phyloP scores from a whole-genome alignment of 495 filamentous ascomycete species.

The Achaetomiella virescens region DNA sequence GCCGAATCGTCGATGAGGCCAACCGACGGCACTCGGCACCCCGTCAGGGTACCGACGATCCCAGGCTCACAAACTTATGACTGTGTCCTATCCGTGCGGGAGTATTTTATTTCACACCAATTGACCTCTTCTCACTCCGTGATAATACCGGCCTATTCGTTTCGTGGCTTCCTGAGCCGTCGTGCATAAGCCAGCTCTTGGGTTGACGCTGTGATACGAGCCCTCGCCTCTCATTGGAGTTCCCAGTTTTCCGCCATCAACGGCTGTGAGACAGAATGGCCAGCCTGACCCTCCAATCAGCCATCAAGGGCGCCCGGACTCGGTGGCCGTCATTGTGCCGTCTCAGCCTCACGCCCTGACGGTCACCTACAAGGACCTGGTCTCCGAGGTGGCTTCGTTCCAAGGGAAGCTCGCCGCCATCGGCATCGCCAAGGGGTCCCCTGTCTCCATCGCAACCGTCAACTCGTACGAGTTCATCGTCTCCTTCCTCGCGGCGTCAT shows the following conservation, averaged over 20 bases:
- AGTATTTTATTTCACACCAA: background rate
- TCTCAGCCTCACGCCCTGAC: slow-evolving; percentile 49
- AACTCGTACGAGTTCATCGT: slow-evolving; percentile 81
- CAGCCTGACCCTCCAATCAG: slow-evolving; percentile 35
- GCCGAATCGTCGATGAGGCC: background rate
- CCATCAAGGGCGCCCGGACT: slow-evolving; percentile 35
- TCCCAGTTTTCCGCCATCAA: background rate
- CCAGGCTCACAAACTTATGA: background rate
- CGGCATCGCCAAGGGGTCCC: slow-evolving; percentile 55
- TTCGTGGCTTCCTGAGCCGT: background rate
- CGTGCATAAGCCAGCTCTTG: background rate
- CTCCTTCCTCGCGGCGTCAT: slow-evolving; percentile 68
- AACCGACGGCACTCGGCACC: background rate
- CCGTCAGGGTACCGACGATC: background rate
- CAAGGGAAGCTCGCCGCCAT: slow-evolving; percentile 66
- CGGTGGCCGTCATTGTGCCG: slow-evolving; percentile 63
- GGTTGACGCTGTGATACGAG: slow-evolving; percentile 10
- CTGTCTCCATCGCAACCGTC: slow-evolving; percentile 69
- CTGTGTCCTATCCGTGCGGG: background rate
- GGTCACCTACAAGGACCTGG: slow-evolving; percentile 58
- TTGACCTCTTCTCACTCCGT: background rate
- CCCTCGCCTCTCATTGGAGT: background rate
- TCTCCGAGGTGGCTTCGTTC: slow-evolving; percentile 55
- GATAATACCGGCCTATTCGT: background rate
- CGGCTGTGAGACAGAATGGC: slow-evolving; percentile 18